Base-by-base conservation (phyloP, 805 yeast species). In the Wickerhamiella bombiphila region DNA sequence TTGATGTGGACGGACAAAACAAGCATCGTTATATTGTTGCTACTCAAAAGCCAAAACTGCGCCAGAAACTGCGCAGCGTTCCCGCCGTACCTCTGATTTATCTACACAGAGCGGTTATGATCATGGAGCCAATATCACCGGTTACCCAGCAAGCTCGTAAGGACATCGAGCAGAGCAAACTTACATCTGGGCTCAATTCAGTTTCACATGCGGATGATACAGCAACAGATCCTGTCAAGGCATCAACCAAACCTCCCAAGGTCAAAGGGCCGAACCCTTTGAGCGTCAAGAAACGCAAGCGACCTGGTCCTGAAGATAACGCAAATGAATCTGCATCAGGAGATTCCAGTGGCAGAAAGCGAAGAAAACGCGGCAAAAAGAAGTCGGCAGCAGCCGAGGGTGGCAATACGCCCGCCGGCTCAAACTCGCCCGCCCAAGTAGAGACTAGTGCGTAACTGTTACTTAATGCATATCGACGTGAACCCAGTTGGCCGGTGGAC, bases 1-100 rank as follows among this genome's bases (percentile, higher is more conserved):
- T 32, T 9, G 49, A 47, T 25, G 42, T 45, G 11, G 46, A 43
- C 8, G 53, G 59, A 5, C n/a, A 42, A 6, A 91, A 91, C 58
- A 85, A 86, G 58, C 95, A 85, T 57, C 71, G 97, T 48, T 91
- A 88, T 55, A 68, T 82, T 21, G 81, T 91, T 9, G 96, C 93
- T 1, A 70, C 88, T 0, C 96, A 86, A 53, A 74, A 80, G 49
- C 69, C 72, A 18, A 66, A 70, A 20, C 63, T 86, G 37, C 69
- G 98, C 48, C 69, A 72, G 39, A 62, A 64, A 34, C 63, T 91
- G 43, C 68, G 97, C 47, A 64, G 64, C 22, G 65, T 85, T 8
- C 93, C 98, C 0, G 98, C 95, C 9, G 79, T 83, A 1, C 98
- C 98, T 1, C 58, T 91, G 46, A 63, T 88, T 7, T 86, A 80